Conservation (phyloP, 148 eudicot species). For the Rhododendron henanense region DNA sequence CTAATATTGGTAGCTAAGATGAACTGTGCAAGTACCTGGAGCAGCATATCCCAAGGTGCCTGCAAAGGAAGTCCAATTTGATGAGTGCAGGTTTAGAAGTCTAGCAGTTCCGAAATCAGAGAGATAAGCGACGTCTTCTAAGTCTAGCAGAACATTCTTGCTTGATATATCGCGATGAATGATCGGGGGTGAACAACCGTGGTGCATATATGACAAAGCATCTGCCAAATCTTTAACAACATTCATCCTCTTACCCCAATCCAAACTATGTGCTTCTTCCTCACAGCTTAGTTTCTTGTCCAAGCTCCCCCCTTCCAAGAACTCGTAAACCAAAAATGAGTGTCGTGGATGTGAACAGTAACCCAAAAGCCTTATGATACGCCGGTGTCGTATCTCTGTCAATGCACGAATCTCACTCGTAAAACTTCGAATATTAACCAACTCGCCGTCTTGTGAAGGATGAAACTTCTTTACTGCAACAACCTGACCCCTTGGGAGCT, state of each 20-base stretch:
- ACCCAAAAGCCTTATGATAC: conserved; percentile 12
- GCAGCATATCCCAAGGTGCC: neutral
- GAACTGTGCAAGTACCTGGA: neutral
- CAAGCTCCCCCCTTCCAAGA: conserved; percentile 8
- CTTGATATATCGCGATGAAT: neutral
- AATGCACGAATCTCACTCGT: neutral
- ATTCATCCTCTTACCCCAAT: conserved; percentile 8
- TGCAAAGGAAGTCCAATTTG: neutral
- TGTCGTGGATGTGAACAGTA: conserved; percentile 15
- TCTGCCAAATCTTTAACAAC: conserved; percentile 7
- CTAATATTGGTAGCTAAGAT: neutral
- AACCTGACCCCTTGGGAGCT: neutral
- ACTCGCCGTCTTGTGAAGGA: neutral
- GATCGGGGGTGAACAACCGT: conserved; percentile 8
- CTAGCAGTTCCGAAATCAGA: neutral
- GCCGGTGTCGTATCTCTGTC: conserved; percentile 4
- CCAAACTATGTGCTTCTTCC: neutral
- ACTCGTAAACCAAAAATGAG: conserved; percentile 1
- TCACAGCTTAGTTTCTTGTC: neutral
- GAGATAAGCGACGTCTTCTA: neutral
- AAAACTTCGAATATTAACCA: neutral
- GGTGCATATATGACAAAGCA: neutral
- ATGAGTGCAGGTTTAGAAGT: neutral
- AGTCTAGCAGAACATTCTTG: neutral
- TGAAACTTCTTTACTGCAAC: conserved; percentile 14